These are phyloP conservation scores for Podosphaera xanthii DNA, from an alignment of 2,329 filamentous ascomycete species.

Conservation along the genomic window DNA sequence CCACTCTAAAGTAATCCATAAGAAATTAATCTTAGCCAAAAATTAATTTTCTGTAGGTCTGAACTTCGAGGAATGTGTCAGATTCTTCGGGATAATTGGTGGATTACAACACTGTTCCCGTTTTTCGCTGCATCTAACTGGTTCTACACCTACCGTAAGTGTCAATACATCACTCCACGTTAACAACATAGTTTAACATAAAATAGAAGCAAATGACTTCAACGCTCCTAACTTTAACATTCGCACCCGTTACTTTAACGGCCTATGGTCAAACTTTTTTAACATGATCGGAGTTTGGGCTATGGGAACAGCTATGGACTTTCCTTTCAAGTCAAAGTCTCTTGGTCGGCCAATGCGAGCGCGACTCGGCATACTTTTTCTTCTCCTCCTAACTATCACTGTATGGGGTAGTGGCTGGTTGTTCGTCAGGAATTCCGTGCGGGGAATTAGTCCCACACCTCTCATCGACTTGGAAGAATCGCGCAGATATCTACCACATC, in stretches of 20 bases:
- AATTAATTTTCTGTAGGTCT: constrained; percentile 13
- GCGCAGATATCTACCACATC: neutral
- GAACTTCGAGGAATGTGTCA: constrained; percentile 58
- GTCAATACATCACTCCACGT: neutral
- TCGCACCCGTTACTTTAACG: constrained; percentile 55
- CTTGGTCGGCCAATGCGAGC: constrained; percentile 25
- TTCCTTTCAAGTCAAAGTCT: neutral
- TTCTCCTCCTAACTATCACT: constrained; percentile 49
- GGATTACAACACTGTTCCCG: constrained; percentile 54
- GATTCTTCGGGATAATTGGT: constrained; percentile 46
- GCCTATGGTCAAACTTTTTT: constrained; percentile 53
- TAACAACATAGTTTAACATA: neutral
- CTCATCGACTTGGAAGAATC: constrained; percentile 33
- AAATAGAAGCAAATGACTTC: constrained; percentile 40
- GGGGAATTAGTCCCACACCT: constrained; percentile 12
- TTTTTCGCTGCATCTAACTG: constrained; percentile 65
- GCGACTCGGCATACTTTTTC: constrained; percentile 33
- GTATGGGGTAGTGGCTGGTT: constrained; percentile 71
- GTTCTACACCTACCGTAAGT: constrained; percentile 48
- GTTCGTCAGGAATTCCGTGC: constrained; percentile 43
- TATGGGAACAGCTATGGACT: constrained; percentile 51
- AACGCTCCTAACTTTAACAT: constrained; percentile 50
- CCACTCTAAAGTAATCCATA: constrained; percentile 41
- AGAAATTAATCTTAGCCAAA: neutral
- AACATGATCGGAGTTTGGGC: constrained; percentile 57